Evolutionary conservation across 2,329 filamentous ascomycete species (phyloP).

Genomic region (Reticulascus tulasneorum): DNA sequence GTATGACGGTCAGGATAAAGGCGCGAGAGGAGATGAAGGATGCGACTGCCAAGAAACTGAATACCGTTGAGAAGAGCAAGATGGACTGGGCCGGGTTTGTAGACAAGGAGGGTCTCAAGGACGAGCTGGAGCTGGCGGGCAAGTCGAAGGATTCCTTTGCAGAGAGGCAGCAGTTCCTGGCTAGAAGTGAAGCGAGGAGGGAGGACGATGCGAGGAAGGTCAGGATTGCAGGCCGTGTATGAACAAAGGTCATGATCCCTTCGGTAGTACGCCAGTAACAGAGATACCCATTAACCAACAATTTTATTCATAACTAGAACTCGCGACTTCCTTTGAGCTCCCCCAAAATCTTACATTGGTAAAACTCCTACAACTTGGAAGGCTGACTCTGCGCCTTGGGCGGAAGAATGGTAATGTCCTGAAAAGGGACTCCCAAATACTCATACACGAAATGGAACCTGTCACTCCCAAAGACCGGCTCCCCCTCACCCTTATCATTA

Average conservation of each 20-base stretch:
- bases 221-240: slow-evolving; percentile 38
- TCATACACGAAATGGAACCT: slow-evolving; percentile 68
- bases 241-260: slow-evolving; percentile 6
- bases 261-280: slow-evolving; percentile 1
- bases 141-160: slow-evolving; percentile 62
- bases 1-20: slow-evolving; percentile 44
- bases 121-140: slow-evolving; percentile 62
- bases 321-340: no score
- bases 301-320: no score
- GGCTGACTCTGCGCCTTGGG: neutral
- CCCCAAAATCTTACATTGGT: no score
- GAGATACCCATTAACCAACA: no score
- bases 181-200: slow-evolving; percentile 57
- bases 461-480: slow-evolving; percentile 77
- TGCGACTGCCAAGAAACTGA: slow-evolving; percentile 59
- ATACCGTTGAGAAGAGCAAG: slow-evolving; percentile 67
- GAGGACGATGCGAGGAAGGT: slow-evolving; percentile 57
- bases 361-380: slow-evolving; percentile 7
- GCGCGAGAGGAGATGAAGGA: slow-evolving; percentile 37
- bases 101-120: slow-evolving; percentile 66
- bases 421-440: slow-evolving; percentile 58
- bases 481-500: slow-evolving; percentile 51
- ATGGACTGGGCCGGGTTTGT: slow-evolving; percentile 73
- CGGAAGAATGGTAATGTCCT: slow-evolving; percentile 43
- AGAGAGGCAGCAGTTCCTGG: slow-evolving; percentile 61